Percentiles rank a stretch among this genome's conserved stretches.
Conservation (phyloP, 2,329 filamentous ascomycete genomes). For the Epicoccum sorghinum region DNA sequence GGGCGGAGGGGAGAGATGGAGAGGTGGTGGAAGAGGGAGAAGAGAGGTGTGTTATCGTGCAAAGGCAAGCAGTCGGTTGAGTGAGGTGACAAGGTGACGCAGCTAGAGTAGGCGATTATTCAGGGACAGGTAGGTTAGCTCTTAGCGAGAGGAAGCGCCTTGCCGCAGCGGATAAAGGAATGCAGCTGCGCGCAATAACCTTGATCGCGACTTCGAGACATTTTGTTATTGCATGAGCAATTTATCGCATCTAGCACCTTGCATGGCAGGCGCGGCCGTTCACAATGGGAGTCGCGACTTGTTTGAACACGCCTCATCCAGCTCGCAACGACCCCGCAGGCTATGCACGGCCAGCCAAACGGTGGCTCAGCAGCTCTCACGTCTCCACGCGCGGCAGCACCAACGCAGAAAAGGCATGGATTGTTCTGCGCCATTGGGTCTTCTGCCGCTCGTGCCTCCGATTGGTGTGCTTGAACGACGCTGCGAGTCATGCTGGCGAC, state of each 20-base stretch:
- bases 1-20: conserved; percentile 25
- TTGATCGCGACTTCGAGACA: background rate
- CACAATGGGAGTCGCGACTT: conserved; percentile 13
- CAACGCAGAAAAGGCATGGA: conserved; percentile 13
- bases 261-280: conserved; percentile 13
- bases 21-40: conserved; percentile 25
- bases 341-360: conserved; percentile 26
- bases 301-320: conserved; percentile 22
- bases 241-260: conserved; percentile 3
- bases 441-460: conserved; percentile 8
- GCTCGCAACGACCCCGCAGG: conserved; percentile 23
- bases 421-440: conserved; percentile 6
- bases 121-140: conserved; percentile 29
- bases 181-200: conserved; percentile 18
- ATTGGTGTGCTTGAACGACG: conserved; percentile 5
- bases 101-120: conserved; percentile 29
- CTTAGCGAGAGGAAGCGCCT: conserved; percentile 43
- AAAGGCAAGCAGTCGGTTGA: conserved; percentile 22
- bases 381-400: conserved; percentile 14
- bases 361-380: conserved; percentile 13
- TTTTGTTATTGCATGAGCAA: background rate
- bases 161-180: conserved; percentile 33
- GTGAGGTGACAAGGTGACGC: conserved; percentile 30
- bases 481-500: conserved; percentile 10
- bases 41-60: conserved; percentile 25